Base-by-base conservation (phyloP, 495 filamentous ascomycete genomes). In the Tuber indicum region DNA sequence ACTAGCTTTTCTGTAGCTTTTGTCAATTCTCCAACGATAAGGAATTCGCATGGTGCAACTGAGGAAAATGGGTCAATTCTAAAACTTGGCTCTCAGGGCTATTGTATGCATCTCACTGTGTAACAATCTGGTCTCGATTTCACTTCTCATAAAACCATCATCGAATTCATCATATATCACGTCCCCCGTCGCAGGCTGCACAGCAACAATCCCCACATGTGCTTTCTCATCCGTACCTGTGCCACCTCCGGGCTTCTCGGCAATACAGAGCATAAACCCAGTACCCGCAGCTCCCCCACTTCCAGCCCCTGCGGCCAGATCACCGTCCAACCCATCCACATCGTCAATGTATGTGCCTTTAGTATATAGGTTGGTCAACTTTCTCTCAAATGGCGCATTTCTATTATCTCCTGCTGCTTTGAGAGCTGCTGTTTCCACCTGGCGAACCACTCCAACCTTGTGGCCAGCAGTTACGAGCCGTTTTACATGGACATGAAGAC, bases 301-400 rank as follows among this genome's bases (percentile, higher is more conserved):
- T 21, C 86, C 85, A 7, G 86, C 84, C 17, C 86, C 86, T 62
- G 84, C 80, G 1, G 84, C 84, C 23, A 87, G 83, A 45, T 85
- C 86, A 6, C 73, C 78, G 70, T 92, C 91, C 16, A 97, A 84
- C 23, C 94, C 92, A 76, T 97, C 95, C 14, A 91, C 87, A 84
- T 99, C 96, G 83, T 99, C 96, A 72, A 99, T 92, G 79, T 99
- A 99, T 0, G 96, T 99, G 42, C 94, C 96, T 84, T 99, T 99
- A 10, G 96, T 99, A 85, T 98, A 99, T 16, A 99, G 86, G 84
- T 97, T 98, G 16, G 96, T 97, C 79, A 99, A 89, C 81, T 96
- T 96, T 62, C 96, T 91, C 26, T 91, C 90, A 80, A 99, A 99
- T 0, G 96, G 94, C 1, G 93, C 90, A 83, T 97, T 98, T 75